Conservation (phyloP, 805 yeast species). For the Saturnispora hagleri region DNA sequence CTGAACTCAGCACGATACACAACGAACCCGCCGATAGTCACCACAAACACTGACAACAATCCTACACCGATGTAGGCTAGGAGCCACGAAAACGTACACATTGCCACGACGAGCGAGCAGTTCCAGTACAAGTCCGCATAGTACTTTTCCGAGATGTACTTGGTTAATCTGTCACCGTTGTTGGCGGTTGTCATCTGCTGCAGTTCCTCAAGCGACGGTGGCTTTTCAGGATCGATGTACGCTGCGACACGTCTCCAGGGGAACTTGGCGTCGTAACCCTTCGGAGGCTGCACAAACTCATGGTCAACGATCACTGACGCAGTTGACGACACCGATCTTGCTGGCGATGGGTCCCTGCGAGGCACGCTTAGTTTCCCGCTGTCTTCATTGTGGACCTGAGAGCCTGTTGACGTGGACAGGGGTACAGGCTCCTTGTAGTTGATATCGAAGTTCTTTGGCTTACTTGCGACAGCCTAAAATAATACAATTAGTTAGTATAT, state of each 20-base stretch:
- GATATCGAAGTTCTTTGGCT: neutral
- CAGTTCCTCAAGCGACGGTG: slow-evolving; percentile 16
- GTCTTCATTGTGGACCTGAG: neutral
- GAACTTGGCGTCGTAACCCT: slow-evolving; percentile 17
- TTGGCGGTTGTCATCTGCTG: slow-evolving; percentile 13
- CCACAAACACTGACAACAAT: slow-evolving; percentile 49
- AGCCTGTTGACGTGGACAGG: neutral
- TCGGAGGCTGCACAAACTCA: slow-evolving; percentile 8
- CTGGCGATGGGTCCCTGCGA: neutral
- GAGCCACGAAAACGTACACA: slow-evolving; percentile 65
- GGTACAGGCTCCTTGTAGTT: neutral
- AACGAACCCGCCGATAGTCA: slow-evolving; percentile 51
- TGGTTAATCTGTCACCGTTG: slow-evolving; percentile 33
- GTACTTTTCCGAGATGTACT: slow-evolving; percentile 58
- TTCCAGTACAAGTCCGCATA: slow-evolving; percentile 69
- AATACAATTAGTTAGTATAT: neutral
- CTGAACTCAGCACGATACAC: slow-evolving; percentile 67
- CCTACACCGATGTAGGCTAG: slow-evolving; percentile 58
- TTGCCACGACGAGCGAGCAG: slow-evolving; percentile 52
- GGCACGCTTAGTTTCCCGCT: neutral
- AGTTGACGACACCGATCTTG: neutral
- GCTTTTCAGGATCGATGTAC: slow-evolving; percentile 22
- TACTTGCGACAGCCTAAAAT: neutral
- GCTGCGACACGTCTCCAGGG: slow-evolving; percentile 30
- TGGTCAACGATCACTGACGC: slow-evolving; percentile 1